A percentile compares a stretch with the other conserved stretches of the same genome.
Evolutionary conservation across 495 filamentous ascomycete genomes (phyloP).

Genomic region (Penicillium pancosmium): DNA sequence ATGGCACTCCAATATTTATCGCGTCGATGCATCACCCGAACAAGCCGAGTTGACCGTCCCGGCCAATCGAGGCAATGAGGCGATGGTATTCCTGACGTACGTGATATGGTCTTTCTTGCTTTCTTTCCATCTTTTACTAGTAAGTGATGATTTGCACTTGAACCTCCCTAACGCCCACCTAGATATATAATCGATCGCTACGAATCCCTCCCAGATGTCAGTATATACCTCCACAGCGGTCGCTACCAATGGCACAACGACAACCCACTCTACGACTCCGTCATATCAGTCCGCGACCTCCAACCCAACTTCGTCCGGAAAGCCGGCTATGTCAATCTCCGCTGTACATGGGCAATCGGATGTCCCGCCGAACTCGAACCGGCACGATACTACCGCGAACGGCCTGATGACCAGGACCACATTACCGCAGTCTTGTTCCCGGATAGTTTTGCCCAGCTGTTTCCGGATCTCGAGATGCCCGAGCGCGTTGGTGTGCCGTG

Average conservation of each 20-base stretch:
- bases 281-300: conserved; percentile 30
- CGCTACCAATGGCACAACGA: conserved; percentile 56
- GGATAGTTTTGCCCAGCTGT: conserved; percentile 40
- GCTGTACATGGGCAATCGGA: conserved; percentile 48
- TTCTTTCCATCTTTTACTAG: too few relatives aligned
- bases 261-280: conserved; percentile 50
- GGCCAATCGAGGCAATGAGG: conserved; percentile 63
- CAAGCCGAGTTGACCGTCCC: conserved; percentile 44
- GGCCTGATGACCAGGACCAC: conserved; percentile 22
- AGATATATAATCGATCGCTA: conserved; percentile 53
- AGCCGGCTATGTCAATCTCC: conserved; percentile 53
- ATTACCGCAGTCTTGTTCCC: conserved; percentile 26
- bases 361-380: conserved; percentile 42
- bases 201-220: conserved; percentile 43
- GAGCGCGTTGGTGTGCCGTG: conserved; percentile 49
- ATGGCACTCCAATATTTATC: conserved; percentile 51
- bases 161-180: background rate
- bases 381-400: conserved; percentile 27
- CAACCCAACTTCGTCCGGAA: conserved; percentile 26
- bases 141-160: too few relatives aligned
- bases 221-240: conserved; percentile 49
- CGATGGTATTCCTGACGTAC: conserved; percentile 63
- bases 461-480: conserved; percentile 37
- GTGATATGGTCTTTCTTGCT: too few relatives aligned
- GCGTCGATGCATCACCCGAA: conserved; percentile 45